Conservation (phyloP, 371 early-diverging fungal species). For the Thermomucor indicae-seudaticae region DNA sequence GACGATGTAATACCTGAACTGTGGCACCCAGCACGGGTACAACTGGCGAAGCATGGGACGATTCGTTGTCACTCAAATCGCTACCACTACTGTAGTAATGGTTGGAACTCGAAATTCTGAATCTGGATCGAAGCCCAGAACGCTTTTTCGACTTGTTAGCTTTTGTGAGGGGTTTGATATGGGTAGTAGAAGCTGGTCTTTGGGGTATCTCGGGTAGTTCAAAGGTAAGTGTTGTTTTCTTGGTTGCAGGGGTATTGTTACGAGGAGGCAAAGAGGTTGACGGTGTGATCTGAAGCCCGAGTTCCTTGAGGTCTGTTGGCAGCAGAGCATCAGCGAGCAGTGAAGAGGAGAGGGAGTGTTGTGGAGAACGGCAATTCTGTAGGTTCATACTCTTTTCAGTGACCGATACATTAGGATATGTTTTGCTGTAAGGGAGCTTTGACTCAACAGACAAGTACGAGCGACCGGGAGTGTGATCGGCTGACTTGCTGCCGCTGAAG, state of each 20-base stretch:
- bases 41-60: background rate
- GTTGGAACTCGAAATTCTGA: background rate
- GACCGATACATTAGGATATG: no score
- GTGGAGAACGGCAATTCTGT: no score
- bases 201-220: background rate
- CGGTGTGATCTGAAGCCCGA: no score
- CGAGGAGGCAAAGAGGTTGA: no score
- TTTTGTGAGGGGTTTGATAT: background rate
- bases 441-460: no score
- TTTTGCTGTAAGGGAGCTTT: no score
- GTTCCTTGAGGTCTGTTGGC: background rate
- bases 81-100: conserved; percentile 2
- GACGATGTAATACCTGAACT: conserved; percentile 27
- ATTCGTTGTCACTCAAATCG: conserved; percentile 15
- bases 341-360: background rate
- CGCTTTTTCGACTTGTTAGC: conserved; percentile 1
- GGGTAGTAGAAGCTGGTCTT: conserved; percentile 2
- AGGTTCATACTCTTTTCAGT: no score
- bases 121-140: background rate
- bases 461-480: no score
- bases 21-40: conserved; percentile 26
- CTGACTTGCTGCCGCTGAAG: no score
- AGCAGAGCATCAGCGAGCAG: background rate
- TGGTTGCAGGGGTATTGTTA: no score
- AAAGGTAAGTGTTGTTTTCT: background rate